Evolutionary conservation across 2,329 filamentous ascomycete species (phyloP), one percentile per base, ranked within the genome.

Genomic region (Aspergillus clavatus): DNA sequence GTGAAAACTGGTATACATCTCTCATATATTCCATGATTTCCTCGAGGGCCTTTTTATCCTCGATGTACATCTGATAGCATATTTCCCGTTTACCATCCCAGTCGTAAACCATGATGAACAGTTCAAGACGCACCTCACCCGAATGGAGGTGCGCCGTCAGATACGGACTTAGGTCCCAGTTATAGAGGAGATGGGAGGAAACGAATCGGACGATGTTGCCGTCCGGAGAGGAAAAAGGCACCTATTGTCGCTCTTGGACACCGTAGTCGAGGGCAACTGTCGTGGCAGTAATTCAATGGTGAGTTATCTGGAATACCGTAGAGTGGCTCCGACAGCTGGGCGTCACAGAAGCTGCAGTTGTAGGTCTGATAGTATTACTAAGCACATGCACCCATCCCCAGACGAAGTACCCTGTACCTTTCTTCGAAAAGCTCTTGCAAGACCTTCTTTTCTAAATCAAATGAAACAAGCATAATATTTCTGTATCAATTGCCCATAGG

Each of bases 21-120:
- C 75, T 80, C 76, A 89, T 83, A 59, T 83, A 82, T 21, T 82
- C 76, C 73, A 87, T 85, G 33, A 93, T 84, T 54, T 90, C 82
- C 57, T 86, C 81, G 46, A 90, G 70, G 31, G 81, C 79, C 69
- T 79, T 84, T 56, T 81, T 81, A 69, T 93, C 84, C 47, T 83
- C 79, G 55, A 91, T 87, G 59, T 89, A 93, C 59, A 93, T 78
- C 54, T 80, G 78, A 64, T 79, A 82, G 69, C 80, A 84, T 53
- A 82, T 74, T 33, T 79, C 76, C 57, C 79, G 74, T 65, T 85
- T 84, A 47, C 80, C 81, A 43, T 81, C 78, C 82, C 82, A 85
- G 57, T 82, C 78, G 65, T 84, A 84, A 14, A 79, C 74, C 68
- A 71, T 71, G 48, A 42, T 60, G 53, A 42, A 40, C 26, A 11